These are phyloP conservation scores for Paramecium pentaurelia DNA, from an alignment of 73 alveolate genomes.

Conservation along the genomic window DNA sequence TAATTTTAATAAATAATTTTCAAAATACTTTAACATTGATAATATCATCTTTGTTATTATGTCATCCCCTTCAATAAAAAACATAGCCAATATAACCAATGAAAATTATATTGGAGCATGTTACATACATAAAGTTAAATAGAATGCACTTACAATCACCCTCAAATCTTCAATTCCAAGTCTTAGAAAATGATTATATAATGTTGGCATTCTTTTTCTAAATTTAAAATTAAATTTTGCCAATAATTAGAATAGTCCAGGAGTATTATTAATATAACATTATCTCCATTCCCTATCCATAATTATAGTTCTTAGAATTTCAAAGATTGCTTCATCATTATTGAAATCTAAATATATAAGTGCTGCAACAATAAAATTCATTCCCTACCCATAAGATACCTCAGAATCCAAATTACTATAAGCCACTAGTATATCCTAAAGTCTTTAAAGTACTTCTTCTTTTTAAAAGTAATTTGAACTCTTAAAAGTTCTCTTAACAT, in stretches of 20 bases:
- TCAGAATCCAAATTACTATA: constrained; percentile 3
- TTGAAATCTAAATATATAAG: not conserved
- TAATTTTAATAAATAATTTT: not conserved
- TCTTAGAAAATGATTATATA: not conserved
- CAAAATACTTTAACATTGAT: not conserved
- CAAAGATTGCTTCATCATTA: not conserved
- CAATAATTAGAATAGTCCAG: not conserved
- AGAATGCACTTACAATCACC: not conserved
- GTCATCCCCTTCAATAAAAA: not conserved
- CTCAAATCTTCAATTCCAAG: not conserved
- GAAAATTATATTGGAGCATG: constrained; percentile 1
- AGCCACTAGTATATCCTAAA: not conserved
- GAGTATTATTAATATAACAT: not conserved
- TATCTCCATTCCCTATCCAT: constrained; percentile 40
- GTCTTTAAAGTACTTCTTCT: not conserved
- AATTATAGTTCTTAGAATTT: not conserved
- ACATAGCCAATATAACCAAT: not conserved
- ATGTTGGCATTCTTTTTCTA: not conserved
- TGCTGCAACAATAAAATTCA: constrained; percentile 24
- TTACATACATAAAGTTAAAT: not conserved
- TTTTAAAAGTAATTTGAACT: not conserved
- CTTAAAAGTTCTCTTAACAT: not conserved
- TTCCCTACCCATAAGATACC: constrained; percentile 7
- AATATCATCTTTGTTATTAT: not conserved
- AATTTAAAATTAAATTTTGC: constrained; percentile 5